Percentiles rank a stretch among this genome's conserved stretches.
phyloP scores from a whole-genome alignment of 2,329 filamentous ascomycete species.

The Kalaharituber pfeilii region DNA sequence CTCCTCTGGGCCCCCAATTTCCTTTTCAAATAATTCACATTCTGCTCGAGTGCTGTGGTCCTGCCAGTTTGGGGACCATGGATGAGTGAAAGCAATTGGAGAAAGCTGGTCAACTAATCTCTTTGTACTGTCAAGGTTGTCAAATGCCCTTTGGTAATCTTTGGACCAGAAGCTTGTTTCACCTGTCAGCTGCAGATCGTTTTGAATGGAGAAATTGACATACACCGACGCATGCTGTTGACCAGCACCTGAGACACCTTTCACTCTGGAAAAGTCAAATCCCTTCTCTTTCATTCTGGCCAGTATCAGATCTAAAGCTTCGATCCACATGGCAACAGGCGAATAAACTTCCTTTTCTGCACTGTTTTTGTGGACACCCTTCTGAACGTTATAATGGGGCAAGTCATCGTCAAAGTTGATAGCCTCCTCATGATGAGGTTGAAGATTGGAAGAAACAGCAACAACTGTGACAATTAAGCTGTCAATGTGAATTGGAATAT shows the following conservation, averaged over 20 bases:
- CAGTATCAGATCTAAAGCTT: slow-evolving; percentile 76
- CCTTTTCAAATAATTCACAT: slow-evolving; percentile 70
- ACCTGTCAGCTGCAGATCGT: slow-evolving; percentile 1
- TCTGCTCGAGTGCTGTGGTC: slow-evolving; percentile 86
- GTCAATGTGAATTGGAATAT: neutral
- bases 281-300: slow-evolving; percentile 49
- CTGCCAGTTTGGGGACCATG: slow-evolving; percentile 92
- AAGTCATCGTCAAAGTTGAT: slow-evolving; percentile 90
- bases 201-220: neutral
- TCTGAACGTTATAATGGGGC: slow-evolving; percentile 57
- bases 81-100: slow-evolving; percentile 54
- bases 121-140: slow-evolving; percentile 40
- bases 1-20: slow-evolving; percentile 46
- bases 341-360: slow-evolving; percentile 78
- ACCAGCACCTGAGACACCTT: slow-evolving; percentile 73
- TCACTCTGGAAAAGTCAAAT: slow-evolving; percentile 56
- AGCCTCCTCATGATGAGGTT: slow-evolving; percentile 67
- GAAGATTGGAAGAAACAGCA: slow-evolving; percentile 65
- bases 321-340: slow-evolving; percentile 85
- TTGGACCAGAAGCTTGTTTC: slow-evolving; percentile 47
- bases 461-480: slow-evolving; percentile 39
- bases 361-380: slow-evolving; percentile 73
- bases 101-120: slow-evolving; percentile 55
- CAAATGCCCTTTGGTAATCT: slow-evolving; percentile 48
- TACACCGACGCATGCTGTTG: slow-evolving; percentile 95